These are phyloP conservation scores for Penicillium roqueforti DNA, from an alignment of 495 filamentous ascomycete genomes.

Conservation along the genomic window DNA sequence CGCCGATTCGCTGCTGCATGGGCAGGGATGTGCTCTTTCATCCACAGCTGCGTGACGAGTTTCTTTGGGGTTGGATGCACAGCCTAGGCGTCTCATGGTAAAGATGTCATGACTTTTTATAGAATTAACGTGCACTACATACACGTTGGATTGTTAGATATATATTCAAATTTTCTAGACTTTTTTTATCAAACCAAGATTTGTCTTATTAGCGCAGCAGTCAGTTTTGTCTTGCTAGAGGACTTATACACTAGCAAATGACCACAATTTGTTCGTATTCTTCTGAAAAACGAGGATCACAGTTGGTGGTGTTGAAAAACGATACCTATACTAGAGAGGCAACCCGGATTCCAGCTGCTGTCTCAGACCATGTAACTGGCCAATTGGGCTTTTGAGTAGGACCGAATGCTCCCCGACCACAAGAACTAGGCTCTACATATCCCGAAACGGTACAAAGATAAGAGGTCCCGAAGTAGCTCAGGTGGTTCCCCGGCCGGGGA, in stretches of 20 bases:
- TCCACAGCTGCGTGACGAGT: background rate
- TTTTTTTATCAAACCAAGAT: background rate
- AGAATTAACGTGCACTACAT: constrained; percentile 6
- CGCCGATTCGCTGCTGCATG: constrained; percentile 5
- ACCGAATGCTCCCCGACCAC: background rate
- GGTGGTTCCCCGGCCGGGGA: background rate
- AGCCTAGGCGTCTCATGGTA: background rate
- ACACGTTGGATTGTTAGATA: background rate
- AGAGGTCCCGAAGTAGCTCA: background rate
- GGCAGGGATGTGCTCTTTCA: background rate
- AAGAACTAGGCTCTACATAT: background rate
- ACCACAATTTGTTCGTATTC: background rate
- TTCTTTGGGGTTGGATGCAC: constrained; percentile 5
- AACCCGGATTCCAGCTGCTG: background rate
- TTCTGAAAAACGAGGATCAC: background rate
- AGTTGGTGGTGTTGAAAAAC: background rate
- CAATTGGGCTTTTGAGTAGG: background rate
- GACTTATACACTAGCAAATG: background rate
- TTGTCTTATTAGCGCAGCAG: background rate
- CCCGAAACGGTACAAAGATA: constrained; percentile 2
- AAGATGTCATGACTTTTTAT: background rate
- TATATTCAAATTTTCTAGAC: background rate
- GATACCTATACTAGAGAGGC: background rate
- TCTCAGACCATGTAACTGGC: background rate
- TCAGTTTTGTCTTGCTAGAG: background rate